Evolutionary conservation across 768 basidiomycete genomes (phyloP).

Genomic region (Epithele typhae): DNA sequence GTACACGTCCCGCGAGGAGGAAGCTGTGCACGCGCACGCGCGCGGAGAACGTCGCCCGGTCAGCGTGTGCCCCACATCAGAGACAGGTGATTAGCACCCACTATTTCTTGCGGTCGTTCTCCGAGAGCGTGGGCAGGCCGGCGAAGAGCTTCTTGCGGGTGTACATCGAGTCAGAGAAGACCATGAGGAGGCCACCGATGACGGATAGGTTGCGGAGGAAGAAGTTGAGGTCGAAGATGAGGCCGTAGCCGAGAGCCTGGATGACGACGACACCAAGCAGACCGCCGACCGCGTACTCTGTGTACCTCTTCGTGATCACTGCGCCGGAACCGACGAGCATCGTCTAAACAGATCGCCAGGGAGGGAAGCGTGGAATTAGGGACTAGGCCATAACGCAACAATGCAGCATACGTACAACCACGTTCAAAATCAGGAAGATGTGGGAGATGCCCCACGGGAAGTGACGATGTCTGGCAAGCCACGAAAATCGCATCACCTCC

Average conservation of each 20-base stretch:
- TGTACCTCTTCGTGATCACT: constrained; percentile 82
- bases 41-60: neutral
- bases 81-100: constrained; percentile 29
- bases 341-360: constrained; percentile 42
- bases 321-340: constrained; percentile 85
- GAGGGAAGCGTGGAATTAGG: too few relatives aligned
- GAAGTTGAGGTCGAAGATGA: constrained; percentile 99
- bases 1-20: constrained; percentile 93
- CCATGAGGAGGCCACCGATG: constrained; percentile 98
- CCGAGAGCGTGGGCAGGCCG: constrained; percentile 83
- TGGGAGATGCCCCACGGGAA: constrained; percentile 97
- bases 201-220: constrained; percentile 99
- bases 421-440: constrained; percentile 86
- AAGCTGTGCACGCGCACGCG: too few relatives aligned
- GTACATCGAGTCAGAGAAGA: constrained; percentile 93
- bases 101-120: constrained; percentile 99
- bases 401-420: constrained; percentile 61
- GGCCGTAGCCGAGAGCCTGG: constrained; percentile 97
- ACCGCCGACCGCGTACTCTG: constrained; percentile 86
- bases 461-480: constrained; percentile 69
- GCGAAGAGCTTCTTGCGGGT: constrained; percentile 86
- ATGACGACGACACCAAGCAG: constrained; percentile 88
- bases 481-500: neutral
- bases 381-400: neutral
- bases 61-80: too few relatives aligned